Conservation (phyloP, 345 rosid species). For the Populus davidiana region DNA sequence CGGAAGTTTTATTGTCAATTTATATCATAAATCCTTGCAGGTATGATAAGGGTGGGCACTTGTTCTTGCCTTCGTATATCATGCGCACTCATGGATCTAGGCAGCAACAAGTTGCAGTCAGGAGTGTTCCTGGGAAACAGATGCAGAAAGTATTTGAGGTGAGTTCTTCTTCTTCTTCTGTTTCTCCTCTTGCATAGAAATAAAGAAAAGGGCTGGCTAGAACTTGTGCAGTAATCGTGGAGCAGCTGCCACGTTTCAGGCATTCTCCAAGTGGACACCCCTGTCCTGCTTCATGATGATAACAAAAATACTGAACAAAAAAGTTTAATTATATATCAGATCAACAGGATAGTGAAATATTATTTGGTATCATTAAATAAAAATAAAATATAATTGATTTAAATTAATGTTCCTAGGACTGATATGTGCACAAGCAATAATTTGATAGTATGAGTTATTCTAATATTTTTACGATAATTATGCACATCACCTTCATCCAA, state of each 20-base stretch:
- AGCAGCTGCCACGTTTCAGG: neutral
- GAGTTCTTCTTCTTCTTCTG: neutral
- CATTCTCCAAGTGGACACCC: neutral
- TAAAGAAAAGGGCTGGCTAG: neutral
- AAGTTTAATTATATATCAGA: neutral
- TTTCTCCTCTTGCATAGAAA: neutral
- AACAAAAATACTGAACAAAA: neutral
- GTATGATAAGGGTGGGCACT: constrained; percentile 33
- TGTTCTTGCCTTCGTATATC: constrained; percentile 32
- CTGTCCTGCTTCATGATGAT: neutral
- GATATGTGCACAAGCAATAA: neutral
- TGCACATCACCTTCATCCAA: neutral
- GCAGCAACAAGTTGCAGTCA: constrained; percentile 28
- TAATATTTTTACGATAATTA: neutral
- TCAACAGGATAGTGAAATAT: neutral
- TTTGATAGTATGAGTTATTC: neutral
- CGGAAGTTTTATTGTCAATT: neutral
- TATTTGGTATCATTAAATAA: neutral
- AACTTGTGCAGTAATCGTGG: neutral
- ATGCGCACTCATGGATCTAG: constrained; percentile 37
- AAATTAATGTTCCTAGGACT: neutral
- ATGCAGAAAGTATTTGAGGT: constrained; percentile 36
- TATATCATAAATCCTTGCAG: constrained; percentile 13
- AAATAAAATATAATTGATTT: neutral
- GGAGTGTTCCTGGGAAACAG: constrained; percentile 15